Base-by-base conservation (phyloP, 805 yeast genomes). In the Lipomyces chichibuensis region DNA sequence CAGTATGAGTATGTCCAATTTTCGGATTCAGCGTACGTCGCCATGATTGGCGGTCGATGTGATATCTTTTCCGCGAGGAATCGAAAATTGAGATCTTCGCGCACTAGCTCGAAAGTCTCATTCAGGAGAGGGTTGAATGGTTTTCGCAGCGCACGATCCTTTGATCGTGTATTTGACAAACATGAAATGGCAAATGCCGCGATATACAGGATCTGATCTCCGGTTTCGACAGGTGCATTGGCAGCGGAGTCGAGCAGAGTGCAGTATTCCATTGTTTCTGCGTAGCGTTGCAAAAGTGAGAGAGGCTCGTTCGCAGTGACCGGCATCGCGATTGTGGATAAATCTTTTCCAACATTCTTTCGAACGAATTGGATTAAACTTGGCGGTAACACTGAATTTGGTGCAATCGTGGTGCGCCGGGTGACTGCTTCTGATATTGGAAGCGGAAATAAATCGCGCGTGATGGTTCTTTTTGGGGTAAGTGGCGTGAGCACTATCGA, bases 81-180 rank as follows among this genome's bases (percentile, higher is more conserved):
- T 72, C 98, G 80, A 71, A 88, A 83, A 0, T 93, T 93, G 60
- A 84, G 78, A 74, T 91, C 97, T 69, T 92, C 97, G 53, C 97
- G 84, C 1, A 92, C 95, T 55, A 91, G 81, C 77, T 95, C 99
- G 77, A 78, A 95, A 0, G 98, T 93, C 76, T 95, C 99, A 25
- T 98, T 98, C 23, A 95, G 80, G 61, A 95, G 81, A 9, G 99
- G 98, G 75, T 92, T 95, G 79, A 95, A 95, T 0, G 99, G 98
- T 75, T 95, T 95, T 70, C 99, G 84, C 52, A 85, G 77, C 62
- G 88, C 87, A 72, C 99, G 84, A 59, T 87, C 88, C 73, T 90
- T 92, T 46, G 85, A 85, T 66, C 98, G 81, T 73, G 86, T 83
- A 11, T 89, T 82, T 0, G 97, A 87, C 8, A 93, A 77, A 65